Evolutionary conservation across 2,329 filamentous ascomycete species (phyloP).

Genomic region (Fusarium chaquense): DNA sequence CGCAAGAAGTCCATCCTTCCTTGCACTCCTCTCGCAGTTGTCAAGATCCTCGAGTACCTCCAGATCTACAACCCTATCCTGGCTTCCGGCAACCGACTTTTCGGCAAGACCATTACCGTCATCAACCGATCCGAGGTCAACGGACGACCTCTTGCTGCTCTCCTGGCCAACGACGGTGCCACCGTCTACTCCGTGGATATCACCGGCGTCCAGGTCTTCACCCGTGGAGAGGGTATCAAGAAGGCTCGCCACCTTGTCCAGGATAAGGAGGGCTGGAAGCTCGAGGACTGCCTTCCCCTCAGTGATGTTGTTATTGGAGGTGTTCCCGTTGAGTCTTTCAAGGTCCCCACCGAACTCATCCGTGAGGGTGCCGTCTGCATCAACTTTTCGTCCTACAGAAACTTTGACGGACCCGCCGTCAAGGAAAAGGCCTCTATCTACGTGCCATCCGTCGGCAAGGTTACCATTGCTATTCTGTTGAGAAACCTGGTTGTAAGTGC

Average conservation of each 20-base stretch:
- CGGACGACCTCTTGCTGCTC: slow-evolving; percentile 88
- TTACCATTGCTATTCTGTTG: slow-evolving; percentile 92
- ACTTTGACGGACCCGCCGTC: slow-evolving; percentile 85
- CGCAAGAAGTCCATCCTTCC: slow-evolving; percentile 91
- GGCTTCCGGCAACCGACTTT: slow-evolving; percentile 90
- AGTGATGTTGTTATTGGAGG: slow-evolving; percentile 97
- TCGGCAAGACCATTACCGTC: slow-evolving; percentile 93
- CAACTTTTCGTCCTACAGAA: slow-evolving; percentile 96
- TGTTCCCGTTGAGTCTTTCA: slow-evolving; percentile 88
- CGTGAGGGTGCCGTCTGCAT: slow-evolving; percentile 96
- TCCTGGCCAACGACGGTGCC: slow-evolving; percentile 95
- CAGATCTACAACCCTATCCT: slow-evolving; percentile 97
- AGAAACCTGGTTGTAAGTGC: slow-evolving; percentile 85
- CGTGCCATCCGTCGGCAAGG: slow-evolving; percentile 96
- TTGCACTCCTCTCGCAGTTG: slow-evolving; percentile 93
- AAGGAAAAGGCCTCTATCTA: slow-evolving; percentile 98
- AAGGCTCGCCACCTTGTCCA: slow-evolving; percentile 87
- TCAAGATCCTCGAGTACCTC: slow-evolving; percentile 96
- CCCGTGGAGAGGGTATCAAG: slow-evolving; percentile 86
- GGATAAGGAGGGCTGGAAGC: slow-evolving; percentile 81
- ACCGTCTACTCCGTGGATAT: slow-evolving; percentile 96
- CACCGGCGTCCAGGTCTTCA: slow-evolving; percentile 91
- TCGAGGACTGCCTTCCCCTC: slow-evolving; percentile 84
- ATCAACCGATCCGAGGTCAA: slow-evolving; percentile 98
- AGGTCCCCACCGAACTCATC: slow-evolving; percentile 85